Conservation (phyloP, 1,139 yeast genomes). For the Keqinozyma sinolaborantium region DNA sequence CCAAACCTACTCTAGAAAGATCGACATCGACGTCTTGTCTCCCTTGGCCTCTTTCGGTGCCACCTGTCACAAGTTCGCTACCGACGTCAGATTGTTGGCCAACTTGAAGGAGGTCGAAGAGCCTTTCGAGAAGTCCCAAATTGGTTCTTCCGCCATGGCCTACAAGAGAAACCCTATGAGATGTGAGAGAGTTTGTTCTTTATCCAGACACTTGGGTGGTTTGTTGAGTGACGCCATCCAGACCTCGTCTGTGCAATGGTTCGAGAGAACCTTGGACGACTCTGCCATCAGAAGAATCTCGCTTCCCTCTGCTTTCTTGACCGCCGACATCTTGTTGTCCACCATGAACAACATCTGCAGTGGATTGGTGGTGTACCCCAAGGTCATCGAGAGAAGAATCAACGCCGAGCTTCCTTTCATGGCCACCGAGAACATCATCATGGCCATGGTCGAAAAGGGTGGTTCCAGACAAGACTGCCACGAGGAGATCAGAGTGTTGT, state of each 20-base stretch:
- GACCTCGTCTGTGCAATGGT: constrained; percentile 98
- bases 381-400: constrained; percentile 96
- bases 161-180: constrained; percentile 99
- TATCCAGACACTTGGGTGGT: constrained; percentile 92
- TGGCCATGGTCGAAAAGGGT: constrained; percentile 99
- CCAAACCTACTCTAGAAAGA: constrained; percentile 96
- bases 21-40: constrained; percentile 88
- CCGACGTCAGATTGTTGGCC: constrained; percentile 93
- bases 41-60: constrained; percentile 97
- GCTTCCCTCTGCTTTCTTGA: constrained; percentile 92
- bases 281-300: constrained; percentile 98
- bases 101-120: constrained; percentile 97
- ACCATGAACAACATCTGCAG: constrained; percentile 89
- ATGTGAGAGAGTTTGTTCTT: constrained; percentile 96
- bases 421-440: constrained; percentile 98
- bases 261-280: constrained; percentile 97
- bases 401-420: constrained; percentile 93
- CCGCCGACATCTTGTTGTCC: constrained; percentile 89
- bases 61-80: constrained; percentile 95
- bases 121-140: constrained; percentile 96
- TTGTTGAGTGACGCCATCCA: constrained; percentile 89
- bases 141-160: constrained; percentile 99
- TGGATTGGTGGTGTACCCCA: constrained; percentile 96
- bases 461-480: constrained; percentile 98
- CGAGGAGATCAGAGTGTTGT: constrained; percentile 93